Base-by-base conservation (phyloP, 2,329 filamentous ascomycete genomes). In the Kalaharituber pfeilii region DNA sequence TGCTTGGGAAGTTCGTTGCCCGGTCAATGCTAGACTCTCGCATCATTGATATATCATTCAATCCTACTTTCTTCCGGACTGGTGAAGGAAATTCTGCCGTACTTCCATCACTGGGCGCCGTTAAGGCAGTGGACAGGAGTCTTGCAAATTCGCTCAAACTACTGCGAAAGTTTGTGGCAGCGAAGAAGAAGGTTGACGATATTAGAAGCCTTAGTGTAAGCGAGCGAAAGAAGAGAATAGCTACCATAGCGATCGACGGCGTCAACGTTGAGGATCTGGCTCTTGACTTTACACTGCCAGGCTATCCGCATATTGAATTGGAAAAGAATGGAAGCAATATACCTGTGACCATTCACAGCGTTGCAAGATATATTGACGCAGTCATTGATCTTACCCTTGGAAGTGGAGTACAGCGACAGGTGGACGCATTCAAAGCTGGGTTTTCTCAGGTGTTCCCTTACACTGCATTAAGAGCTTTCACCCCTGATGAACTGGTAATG, bases 401-500 rank as follows among this genome's bases (percentile, higher is more conserved):
- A n/a, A 79, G 75, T 56, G 91, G 91, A 52, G 88, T 98, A 9
- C 84, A 82, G 60, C 78, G 79, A 50, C 93, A 98, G 66, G 80
- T 94, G 1, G 85, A 95, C 64, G 86, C 89, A 3, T 98, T 98
- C 76, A 80, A 85, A 54, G 70, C 76, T 15, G 91, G 91, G 0
- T 98, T 98, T 67, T 93, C 88, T 0, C 84, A 93, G 62, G 93
- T 98, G 0, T 98, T 98, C 73, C 86, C 89, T 0, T 98, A 94
- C 69, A 83, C 86, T 3, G 86, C 93, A 6, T 71, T 98, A 49
- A 86, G 82, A 60, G 86, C 91, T 0, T 98, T 98, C 66, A 98
- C 91, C 0, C 88, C 93, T 0, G 86, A 86, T 63, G 93, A 98
- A 68, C 75, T 98, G 27, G 89, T 95, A 39, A 89, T 88, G 72